Base-by-base conservation (phyloP, 164 flowering plant species). In the Dillenia suffruticosa region DNA sequence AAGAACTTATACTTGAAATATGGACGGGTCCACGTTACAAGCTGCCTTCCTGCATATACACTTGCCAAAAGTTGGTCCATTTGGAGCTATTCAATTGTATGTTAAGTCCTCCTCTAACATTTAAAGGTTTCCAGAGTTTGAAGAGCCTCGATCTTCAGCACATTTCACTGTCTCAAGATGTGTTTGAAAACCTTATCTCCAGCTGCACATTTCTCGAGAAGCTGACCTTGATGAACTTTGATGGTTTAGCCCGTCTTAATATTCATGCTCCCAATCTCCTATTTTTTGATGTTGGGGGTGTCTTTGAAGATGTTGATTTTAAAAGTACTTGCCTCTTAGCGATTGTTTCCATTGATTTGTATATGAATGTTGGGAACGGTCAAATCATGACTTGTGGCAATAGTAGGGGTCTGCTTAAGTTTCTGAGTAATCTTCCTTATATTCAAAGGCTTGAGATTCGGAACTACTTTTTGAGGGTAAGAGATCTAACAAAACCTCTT, bases 61-160 rank as follows among this genome's bases (percentile, higher is more conserved):
- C 61, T 26, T 80, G 76, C 51, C 75, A 76, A 57, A 63, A 67
- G 44, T 59, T 85, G 54, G 56, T 58, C 17, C 75, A 72, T 58
- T 70, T 83, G 71, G 84, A 76, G 67, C 64, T 85, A 26, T 73
- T 70, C 58, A 78, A 76, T 68, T 83, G 84, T 68, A 70, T 66
- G 54, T 67, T 85, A 10, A 72, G 59, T 49, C 80, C 78, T 46
- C 85, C 90, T 1, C 9, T 62, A 32, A 32, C 59, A 11, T 79
- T 81, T 59, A 71, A 67, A 52, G 84, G 86, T 46, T 81, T 81
- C 65, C 66, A 51, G 47, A 65, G 53, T 58, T 76, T 85, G 74
- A 78, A 66, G 69, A 74, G 77, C 68, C 84, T 83, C 56, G 79
- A 78, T 65, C 83, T 85, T 49, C 84, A 79, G 64, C 77, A 77